Percentiles rank a stretch among this genome's conserved stretches.
Evolutionary conservation across 495 filamentous ascomycete genomes (phyloP).

Genomic region (Penicillium silybi): DNA sequence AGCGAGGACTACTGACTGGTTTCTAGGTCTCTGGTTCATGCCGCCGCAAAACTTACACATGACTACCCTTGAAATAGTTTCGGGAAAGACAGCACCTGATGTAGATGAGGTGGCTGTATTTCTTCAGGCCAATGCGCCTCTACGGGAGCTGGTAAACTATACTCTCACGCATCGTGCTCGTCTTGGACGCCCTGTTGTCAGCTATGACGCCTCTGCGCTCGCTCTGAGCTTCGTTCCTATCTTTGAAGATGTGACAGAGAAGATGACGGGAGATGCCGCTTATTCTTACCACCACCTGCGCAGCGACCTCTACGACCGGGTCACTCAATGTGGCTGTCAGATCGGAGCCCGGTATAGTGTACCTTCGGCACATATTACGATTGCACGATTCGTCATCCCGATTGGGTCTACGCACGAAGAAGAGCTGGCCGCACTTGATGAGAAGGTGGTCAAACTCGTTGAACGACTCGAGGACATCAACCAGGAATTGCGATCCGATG

Average conservation of each 20-base stretch:
- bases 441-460: constrained; percentile 56
- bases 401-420: constrained; percentile 38
- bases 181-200: constrained; percentile 76
- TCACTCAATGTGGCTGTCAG: constrained; percentile 51
- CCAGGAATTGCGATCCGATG: constrained; percentile 58
- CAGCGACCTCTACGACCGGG: constrained; percentile 65
- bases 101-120: constrained; percentile 55
- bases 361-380: constrained; percentile 82
- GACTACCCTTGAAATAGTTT: constrained; percentile 78
- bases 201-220: constrained; percentile 78
- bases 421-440: constrained; percentile 20
- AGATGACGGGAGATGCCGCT: constrained; percentile 35
- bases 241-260: constrained; percentile 48
- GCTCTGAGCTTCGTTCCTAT: constrained; percentile 84
- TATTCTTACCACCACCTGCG: constrained; percentile 93
- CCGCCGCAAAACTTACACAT: constrained; percentile 73
- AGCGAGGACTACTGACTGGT: neutral
- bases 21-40: constrained; percentile 78
- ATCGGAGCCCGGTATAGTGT: constrained; percentile 77
- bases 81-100: constrained; percentile 59
- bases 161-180: constrained; percentile 60
- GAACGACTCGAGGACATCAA: constrained; percentile 73
- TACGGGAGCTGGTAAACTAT: constrained; percentile 57
- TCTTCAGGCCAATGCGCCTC: constrained; percentile 43
- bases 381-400: constrained; percentile 71